Evolutionary conservation across 768 basidiomycete species (phyloP).

Genomic region (Suillus bovinus): DNA sequence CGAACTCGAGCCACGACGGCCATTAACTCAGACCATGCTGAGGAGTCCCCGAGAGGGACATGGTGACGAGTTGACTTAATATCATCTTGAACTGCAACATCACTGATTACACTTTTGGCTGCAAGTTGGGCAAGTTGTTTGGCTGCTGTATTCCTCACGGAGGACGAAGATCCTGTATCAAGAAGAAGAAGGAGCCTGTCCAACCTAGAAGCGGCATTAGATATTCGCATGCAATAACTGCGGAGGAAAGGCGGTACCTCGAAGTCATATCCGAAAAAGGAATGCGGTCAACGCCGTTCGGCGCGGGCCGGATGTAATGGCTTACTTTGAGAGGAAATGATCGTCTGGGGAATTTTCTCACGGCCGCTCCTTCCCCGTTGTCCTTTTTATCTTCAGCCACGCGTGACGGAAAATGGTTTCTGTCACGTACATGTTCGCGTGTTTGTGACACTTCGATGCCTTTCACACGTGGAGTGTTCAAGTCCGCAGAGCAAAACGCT

Average conservation of each 20-base stretch:
- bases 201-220: slow-evolving; percentile 54
- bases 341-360: slow-evolving; percentile 55
- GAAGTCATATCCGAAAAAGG: slow-evolving; percentile 72
- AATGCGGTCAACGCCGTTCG: slow-evolving; percentile 52
- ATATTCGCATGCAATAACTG: slow-evolving; percentile 1
- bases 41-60: slow-evolving; percentile 58
- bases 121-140: slow-evolving; percentile 94
- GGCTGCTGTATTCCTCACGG: slow-evolving; percentile 92
- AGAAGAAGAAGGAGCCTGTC: slow-evolving; percentile 95
- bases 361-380: slow-evolving; percentile 42
- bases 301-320: slow-evolving; percentile 39
- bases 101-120: slow-evolving; percentile 78
- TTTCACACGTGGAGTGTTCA: slow-evolving; percentile 17
- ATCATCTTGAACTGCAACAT: slow-evolving; percentile 81
- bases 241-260: slow-evolving; percentile 45
- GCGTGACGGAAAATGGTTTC: slow-evolving; percentile 40
- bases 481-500: slow-evolving; percentile 2
- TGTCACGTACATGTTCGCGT: slow-evolving; percentile 38
- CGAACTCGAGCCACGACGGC: slow-evolving; percentile 86
- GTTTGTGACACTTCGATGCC: slow-evolving; percentile 11
- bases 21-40: slow-evolving; percentile 90
- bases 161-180: slow-evolving; percentile 90
- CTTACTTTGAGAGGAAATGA: slow-evolving; percentile 46
- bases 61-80: slow-evolving; percentile 63
- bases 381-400: slow-evolving; percentile 63